Evolutionary conservation across 2,329 filamentous ascomycete species (phyloP).

Genomic region (Ilyonectria sp.): DNA sequence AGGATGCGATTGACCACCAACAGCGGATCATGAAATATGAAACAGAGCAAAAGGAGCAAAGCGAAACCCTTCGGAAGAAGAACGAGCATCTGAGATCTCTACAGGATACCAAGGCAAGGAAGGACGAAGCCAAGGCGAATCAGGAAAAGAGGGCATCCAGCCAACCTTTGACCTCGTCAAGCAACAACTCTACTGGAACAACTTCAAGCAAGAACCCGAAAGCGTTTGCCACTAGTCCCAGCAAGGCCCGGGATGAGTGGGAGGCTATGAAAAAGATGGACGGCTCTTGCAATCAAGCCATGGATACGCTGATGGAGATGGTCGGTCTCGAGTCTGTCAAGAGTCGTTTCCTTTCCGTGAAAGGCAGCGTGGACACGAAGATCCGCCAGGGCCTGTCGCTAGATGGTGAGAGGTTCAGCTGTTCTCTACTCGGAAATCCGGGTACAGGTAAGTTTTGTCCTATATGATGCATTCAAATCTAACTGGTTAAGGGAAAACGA

Average conservation of each 20-base stretch:
- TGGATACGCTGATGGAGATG: constrained; percentile 79
- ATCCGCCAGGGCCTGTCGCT: constrained; percentile 71
- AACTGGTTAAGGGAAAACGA: constrained; percentile 72
- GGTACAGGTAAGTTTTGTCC: constrained; percentile 72
- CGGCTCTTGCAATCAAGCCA: constrained; percentile 62
- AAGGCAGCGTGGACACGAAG: constrained; percentile 72
- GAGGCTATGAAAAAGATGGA: constrained; percentile 70
- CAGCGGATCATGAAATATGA: constrained; percentile 60
- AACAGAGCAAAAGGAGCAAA: constrained; percentile 60
- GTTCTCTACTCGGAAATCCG: constrained; percentile 79
- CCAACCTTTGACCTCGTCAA: background rate
- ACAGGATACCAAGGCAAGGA: constrained; percentile 48
- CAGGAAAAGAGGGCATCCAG: constrained; percentile 3
- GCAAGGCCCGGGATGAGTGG: constrained; percentile 70
- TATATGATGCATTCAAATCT: background rate
- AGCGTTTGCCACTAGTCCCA: background rate
- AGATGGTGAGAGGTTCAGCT: constrained; percentile 72
- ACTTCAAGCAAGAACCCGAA: background rate
- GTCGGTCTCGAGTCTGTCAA: constrained; percentile 82
- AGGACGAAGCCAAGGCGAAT: constrained; percentile 30
- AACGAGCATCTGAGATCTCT: constrained; percentile 62
- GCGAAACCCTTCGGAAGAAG: constrained; percentile 62
- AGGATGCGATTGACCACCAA: constrained; percentile 69
- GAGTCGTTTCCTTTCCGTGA: constrained; percentile 72
- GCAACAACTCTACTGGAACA: background rate